These are phyloP conservation scores for Hemerocallis citrina DNA, from an alignment of 106 monocot species.

Conservation along the genomic window DNA sequence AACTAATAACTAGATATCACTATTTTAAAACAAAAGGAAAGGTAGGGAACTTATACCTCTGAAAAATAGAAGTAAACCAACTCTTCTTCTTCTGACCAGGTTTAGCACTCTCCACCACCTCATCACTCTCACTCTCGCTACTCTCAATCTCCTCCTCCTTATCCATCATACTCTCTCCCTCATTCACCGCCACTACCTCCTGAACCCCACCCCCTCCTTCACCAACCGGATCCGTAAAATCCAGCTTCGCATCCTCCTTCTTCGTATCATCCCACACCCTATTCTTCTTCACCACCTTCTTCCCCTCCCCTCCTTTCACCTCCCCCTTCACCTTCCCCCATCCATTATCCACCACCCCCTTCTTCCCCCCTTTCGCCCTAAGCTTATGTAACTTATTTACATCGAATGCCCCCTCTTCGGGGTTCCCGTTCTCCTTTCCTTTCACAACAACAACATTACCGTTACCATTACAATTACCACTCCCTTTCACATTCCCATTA, in stretches of 20 bases:
- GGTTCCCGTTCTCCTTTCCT: conserved; percentile 46
- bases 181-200: conserved; percentile 42
- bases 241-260: conserved; percentile 50
- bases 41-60: conserved; percentile 45
- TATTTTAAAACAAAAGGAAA: background rate
- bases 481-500: conserved; percentile 32
- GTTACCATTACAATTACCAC: conserved; percentile 13
- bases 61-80: conserved; percentile 87
- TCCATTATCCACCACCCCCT: conserved; percentile 2
- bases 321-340: conserved; percentile 9
- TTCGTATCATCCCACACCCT: conserved; percentile 84
- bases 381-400: conserved; percentile 89
- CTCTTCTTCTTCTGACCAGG: conserved; percentile 63
- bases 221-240: conserved; percentile 72
- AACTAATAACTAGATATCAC: background rate
- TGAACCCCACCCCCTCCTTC: conserved; percentile 65
- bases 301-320: conserved; percentile 34
- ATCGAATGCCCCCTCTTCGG: conserved; percentile 75
- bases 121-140: conserved; percentile 83
- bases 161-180: conserved; percentile 99
- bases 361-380: conserved; percentile 66
- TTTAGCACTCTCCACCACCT: conserved; percentile 35
- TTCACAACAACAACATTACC: conserved; percentile 28
- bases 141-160: conserved; percentile 69
- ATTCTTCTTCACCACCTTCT: conserved; percentile 75